Conservation (phyloP, 805 yeast species). For the Metschnikowia chrysomelidarum region DNA sequence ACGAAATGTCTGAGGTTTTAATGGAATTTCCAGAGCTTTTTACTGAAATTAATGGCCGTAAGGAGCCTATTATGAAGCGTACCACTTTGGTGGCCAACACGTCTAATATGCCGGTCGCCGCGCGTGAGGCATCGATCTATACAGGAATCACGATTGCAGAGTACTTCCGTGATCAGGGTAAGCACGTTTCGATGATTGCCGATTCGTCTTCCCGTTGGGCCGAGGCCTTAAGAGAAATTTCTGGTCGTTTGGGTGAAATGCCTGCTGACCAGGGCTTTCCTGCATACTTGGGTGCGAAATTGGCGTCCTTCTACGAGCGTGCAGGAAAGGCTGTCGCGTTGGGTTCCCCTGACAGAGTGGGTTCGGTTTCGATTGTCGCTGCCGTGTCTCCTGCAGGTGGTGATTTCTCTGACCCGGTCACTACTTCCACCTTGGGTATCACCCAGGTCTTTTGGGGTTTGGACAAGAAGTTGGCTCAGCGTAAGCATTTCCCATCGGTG, state of each 20-base stretch:
- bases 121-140: conserved; percentile 98
- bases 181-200: conserved; percentile 98
- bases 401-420: conserved; percentile 99
- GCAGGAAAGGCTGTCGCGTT: conserved; percentile 96
- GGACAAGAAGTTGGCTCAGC: conserved; percentile 98
- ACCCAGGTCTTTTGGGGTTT: conserved; percentile 99
- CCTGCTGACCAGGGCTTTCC: conserved; percentile 99
- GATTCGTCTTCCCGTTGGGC: conserved; percentile 99
- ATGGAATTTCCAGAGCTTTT: conserved; percentile 99
- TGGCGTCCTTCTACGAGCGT: conserved; percentile 98
- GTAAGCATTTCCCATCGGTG: conserved; percentile 99
- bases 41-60: conserved; percentile 87
- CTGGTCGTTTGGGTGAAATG: conserved; percentile 99
- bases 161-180: conserved; percentile 99
- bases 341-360: conserved; percentile 95
- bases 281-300: conserved; percentile 97
- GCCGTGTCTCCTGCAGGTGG: conserved; percentile 99
- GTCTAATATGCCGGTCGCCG: conserved; percentile 99
- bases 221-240: conserved; percentile 98
- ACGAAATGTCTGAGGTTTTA: conserved; percentile 98
- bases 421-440: conserved; percentile 96
- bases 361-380: conserved; percentile 98
- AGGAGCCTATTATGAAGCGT: conserved; percentile 99
- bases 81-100: conserved; percentile 98
- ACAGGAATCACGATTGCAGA: conserved; percentile 99